Evolutionary conservation across 805 yeast species (phyloP), one percentile per base, ranked within the genome.

Genomic region (Ascoidea rubescens): DNA sequence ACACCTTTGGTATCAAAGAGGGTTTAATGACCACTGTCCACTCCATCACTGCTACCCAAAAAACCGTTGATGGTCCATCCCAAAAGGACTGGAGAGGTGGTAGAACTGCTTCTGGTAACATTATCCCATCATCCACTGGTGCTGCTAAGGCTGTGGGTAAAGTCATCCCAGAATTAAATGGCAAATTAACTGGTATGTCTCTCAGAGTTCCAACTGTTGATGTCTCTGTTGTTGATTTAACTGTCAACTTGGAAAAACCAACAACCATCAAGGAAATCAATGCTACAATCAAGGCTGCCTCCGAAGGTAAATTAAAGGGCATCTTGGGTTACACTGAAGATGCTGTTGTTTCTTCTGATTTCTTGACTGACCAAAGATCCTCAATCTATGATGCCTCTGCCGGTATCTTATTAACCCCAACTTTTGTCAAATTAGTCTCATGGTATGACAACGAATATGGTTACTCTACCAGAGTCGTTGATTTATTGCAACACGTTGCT

Each of bases 81-180:
- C 88, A 83, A 80, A 88, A 88, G 80, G 96, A 88, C 79, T 88
- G 96, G 96, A 84, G 96, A 82, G 96, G 96, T 71, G 96, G 96
- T 71, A 85, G 96, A 78, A 84, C 96, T 63, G 96, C 96, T 68
- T 84, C 91, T 57, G 95, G 90, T 68, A 88, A 88, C 84, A 86
- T 88, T 71, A 88, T 88, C 62, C 96, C 96, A 67, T 87, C 95
- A 46, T 85, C 96, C 58, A 88, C 96, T 58, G 96, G 96, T 82
- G 96, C 96, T 65, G 96, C 96, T 67, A 88, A 88, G 83, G 96
- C 96, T 60, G 96, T 88, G 64, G 96, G 96, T 71, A 87, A 87
- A 80, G 96, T 88, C 64, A 83, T 88, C 65, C 96, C 96, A 60
- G 83, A 77, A 65, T 79, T 88, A 65, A 82, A 84, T 74, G 96